These are phyloP conservation scores for Cytospora schulzeri DNA, from an alignment of 2,329 filamentous ascomycete genomes.

Conservation along the genomic window DNA sequence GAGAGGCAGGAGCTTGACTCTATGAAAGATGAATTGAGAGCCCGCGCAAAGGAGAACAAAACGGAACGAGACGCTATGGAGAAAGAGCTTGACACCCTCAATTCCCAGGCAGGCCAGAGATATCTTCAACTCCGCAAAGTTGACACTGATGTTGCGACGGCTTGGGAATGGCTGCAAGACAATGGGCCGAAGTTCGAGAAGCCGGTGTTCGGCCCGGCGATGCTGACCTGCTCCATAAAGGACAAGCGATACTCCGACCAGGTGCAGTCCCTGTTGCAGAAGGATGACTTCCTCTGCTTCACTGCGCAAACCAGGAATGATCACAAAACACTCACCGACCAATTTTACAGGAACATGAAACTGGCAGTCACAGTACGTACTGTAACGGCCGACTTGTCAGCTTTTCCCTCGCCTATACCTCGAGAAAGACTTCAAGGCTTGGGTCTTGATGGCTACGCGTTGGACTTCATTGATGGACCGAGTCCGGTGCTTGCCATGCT, in stretches of 20 bases:
- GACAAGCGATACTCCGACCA: conserved; percentile 65
- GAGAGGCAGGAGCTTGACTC: conserved; percentile 32
- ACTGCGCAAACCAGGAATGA: conserved; percentile 77
- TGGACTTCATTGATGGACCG: conserved; percentile 80
- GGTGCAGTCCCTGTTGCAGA: conserved; percentile 54
- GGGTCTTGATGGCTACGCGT: conserved; percentile 79
- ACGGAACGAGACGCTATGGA: conserved; percentile 43
- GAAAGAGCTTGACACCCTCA: conserved; percentile 58
- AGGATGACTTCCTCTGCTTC: conserved; percentile 64
- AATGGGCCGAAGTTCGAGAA: conserved; percentile 72
- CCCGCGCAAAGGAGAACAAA: conserved; percentile 45
- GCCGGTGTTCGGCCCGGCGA: conserved; percentile 77
- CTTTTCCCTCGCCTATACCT: conserved; percentile 58
- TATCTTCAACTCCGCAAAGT: conserved; percentile 62
- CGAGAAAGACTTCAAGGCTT: conserved; percentile 54
- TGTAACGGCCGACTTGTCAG: conserved; percentile 54
- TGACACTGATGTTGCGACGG: conserved; percentile 66
- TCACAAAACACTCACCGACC: conserved; percentile 69
- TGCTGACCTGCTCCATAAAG: conserved; percentile 78
- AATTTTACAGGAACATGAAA: conserved; percentile 64
- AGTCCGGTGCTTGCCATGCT: conserved; percentile 85
- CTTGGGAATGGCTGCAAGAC: conserved; percentile 80
- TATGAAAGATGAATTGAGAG: conserved; percentile 41
- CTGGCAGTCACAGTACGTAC: conserved; percentile 75
- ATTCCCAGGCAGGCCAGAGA: conserved; percentile 76